phyloP scores from a whole-genome alignment of 768 basidiomycete genomes.

The Mycena maculata region DNA sequence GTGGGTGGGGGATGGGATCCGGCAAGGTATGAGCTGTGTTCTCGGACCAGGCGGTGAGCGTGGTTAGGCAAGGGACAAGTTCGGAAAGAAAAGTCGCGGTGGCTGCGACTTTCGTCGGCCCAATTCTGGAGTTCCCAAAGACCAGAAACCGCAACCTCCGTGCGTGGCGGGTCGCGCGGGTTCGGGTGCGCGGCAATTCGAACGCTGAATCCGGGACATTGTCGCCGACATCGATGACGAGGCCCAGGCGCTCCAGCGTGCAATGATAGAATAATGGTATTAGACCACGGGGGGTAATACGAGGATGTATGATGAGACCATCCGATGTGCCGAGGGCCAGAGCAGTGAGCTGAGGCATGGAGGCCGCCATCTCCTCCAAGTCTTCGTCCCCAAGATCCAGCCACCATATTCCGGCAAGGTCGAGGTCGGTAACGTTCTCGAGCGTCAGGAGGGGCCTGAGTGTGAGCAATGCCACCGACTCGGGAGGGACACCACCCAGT shows the following conservation, averaged over 20 bases:
- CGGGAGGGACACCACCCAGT: too few relatives aligned
- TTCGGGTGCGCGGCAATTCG: not conserved
- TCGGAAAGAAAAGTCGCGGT: not conserved
- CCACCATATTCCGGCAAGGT: too few relatives aligned
- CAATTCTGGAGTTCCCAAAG: conserved; percentile 5
- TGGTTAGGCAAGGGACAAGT: not conserved
- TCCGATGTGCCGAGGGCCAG: not conserved
- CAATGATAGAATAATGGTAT: not conserved
- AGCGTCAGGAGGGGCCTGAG: not conserved
- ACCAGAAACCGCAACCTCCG: not conserved
- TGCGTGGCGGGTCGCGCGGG: too few relatives aligned
- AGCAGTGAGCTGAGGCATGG: too few relatives aligned
- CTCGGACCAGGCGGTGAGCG: not conserved
- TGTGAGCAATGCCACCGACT: too few relatives aligned
- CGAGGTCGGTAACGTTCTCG: not conserved
- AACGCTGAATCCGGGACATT: not conserved
- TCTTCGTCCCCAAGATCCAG: not conserved
- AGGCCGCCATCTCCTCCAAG: too few relatives aligned
- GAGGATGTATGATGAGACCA: not conserved
- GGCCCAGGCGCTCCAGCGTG: not conserved
- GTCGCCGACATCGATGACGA: not conserved
- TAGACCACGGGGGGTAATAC: too few relatives aligned
- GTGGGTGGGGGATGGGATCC: not conserved
- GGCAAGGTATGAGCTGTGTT: not conserved
- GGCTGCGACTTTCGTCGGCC: not conserved